Percentiles rank a stretch among this genome's conserved stretches.
These are phyloP conservation scores for Sphagnum contortum DNA, from an alignment of 225 moss, liverwort and hornwort genomes.

Conservation along the genomic window DNA sequence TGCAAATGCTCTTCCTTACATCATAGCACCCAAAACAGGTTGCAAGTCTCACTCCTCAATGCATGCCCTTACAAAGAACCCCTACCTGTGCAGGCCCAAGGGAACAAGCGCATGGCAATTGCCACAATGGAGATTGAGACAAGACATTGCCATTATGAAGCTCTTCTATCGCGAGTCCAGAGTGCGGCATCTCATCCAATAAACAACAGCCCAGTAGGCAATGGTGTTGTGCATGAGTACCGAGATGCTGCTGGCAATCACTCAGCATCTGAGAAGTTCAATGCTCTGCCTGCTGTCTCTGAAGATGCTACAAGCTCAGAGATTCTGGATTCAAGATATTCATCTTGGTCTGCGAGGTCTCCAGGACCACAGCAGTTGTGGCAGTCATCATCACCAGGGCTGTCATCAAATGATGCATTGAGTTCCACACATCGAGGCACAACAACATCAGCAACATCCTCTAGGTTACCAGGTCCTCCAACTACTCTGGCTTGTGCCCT, in stretches of 20 bases:
- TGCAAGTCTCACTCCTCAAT: no score
- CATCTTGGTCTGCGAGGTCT: no score
- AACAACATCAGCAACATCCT: slow-evolving; percentile 10
- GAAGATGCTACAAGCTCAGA: slow-evolving; percentile 13
- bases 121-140: slow-evolving; percentile 49
- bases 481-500: neutral
- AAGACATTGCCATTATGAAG: slow-evolving; percentile 55
- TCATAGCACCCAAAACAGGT: no score
- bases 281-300: slow-evolving; percentile 36
- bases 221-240: slow-evolving; percentile 46
- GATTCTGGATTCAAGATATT: no score
- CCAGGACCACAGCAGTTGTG: slow-evolving; percentile 2
- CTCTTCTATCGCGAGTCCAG: slow-evolving; percentile 31
- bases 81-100: slow-evolving; percentile 33
- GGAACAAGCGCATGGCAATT: slow-evolving; percentile 40
- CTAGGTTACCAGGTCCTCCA: slow-evolving; percentile 1
- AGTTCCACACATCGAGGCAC: slow-evolving; percentile 6
- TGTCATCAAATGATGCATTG: slow-evolving; percentile 7
- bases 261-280: slow-evolving; percentile 26
- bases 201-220: slow-evolving; percentile 27
- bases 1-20: no score
- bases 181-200: slow-evolving; percentile 34
- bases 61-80: no score
- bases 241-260: slow-evolving; percentile 16
- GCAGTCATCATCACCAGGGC: slow-evolving; percentile 16